phyloP scores from a whole-genome alignment of 768 basidiomycete genomes.

The Phallus indusiatus region DNA sequence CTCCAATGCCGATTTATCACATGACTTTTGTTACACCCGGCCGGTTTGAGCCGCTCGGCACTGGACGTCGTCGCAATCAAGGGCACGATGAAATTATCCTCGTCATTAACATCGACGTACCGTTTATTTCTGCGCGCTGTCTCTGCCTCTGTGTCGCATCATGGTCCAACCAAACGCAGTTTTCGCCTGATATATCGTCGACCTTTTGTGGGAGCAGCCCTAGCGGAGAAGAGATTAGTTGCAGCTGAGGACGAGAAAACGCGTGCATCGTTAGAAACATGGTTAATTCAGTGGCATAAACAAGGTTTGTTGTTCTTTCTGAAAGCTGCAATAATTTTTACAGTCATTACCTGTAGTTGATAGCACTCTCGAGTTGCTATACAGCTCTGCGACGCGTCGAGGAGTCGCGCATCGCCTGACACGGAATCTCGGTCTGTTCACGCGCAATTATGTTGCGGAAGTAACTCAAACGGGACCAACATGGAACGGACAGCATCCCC shows the following conservation, averaged over 20 bases:
- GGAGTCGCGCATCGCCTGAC: conserved; percentile 54
- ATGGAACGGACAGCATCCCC: conserved; percentile 33
- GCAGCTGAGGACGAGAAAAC: background rate
- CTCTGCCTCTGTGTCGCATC: background rate
- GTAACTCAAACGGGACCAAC: background rate
- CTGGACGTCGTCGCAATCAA: no score
- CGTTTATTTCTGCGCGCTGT: background rate
- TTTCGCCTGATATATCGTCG: background rate
- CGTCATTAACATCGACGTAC: background rate
- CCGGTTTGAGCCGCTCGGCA: no score
- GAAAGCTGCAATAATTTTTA: conserved; percentile 1
- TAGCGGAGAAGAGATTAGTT: background rate
- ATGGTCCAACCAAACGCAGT: background rate
- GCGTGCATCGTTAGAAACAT: background rate
- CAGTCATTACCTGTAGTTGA: conserved; percentile 39
- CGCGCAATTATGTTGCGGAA: conserved; percentile 25
- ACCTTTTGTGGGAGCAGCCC: background rate
- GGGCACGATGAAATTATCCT: no score
- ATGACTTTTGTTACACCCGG: no score
- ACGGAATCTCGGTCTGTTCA: conserved; percentile 40
- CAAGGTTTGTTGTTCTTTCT: background rate
- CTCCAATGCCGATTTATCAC: no score
- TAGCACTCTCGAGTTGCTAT: conserved; percentile 50
- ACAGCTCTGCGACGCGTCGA: conserved; percentile 51
- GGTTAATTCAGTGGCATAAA: background rate